A percentile compares a stretch with the other conserved stretches of the same genome.
Evolutionary conservation across 2,329 filamentous ascomycete species (phyloP).

Genomic region (Berkeleyomyces rouxiae): DNA sequence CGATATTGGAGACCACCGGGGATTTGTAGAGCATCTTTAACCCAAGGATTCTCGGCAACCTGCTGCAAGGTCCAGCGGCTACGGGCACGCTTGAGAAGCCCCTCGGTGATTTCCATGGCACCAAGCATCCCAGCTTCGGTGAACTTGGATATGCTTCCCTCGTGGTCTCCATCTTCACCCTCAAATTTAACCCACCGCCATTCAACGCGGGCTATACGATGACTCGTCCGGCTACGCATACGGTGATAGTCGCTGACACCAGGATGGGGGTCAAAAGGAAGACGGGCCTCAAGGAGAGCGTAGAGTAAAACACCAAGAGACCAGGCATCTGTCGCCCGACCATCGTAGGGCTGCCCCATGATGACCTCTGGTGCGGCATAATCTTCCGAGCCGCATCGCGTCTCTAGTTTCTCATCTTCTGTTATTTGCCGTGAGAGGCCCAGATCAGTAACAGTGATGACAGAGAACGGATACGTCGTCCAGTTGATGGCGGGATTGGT

Average conservation of each 20-base stretch:
- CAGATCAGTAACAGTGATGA: conserved; percentile 80
- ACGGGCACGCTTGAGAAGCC: conserved; percentile 64
- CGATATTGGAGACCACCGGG: conserved; percentile 43
- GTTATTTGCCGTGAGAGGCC: conserved; percentile 76
- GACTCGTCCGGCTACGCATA: conserved; percentile 67
- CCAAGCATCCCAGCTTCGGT: conserved; percentile 50
- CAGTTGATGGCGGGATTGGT: conserved; percentile 49
- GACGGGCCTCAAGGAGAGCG: conserved; percentile 75
- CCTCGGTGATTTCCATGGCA: conserved; percentile 69
- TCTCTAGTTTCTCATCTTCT: conserved; percentile 76
- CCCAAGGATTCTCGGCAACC: conserved; percentile 59
- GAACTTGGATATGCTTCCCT: conserved; percentile 44
- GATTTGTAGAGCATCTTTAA: conserved; percentile 54
- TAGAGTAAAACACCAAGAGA: conserved; percentile 87
- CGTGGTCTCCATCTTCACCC: conserved; percentile 74
- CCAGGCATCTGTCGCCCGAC: conserved; percentile 84
- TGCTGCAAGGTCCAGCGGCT: conserved; percentile 61
- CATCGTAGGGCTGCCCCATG: conserved; percentile 88
- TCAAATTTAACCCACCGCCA: conserved; percentile 89
- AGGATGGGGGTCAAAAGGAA: conserved; percentile 84
- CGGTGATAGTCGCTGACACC: conserved; percentile 60
- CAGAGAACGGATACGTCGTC: conserved; percentile 58
- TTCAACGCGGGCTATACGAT: conserved; percentile 88
- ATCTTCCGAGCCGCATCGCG: conserved; percentile 88
- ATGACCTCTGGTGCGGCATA: conserved; percentile 95